Percentiles rank a stretch among this genome's conserved stretches.
Evolutionary conservation across 257 asterid species (phyloP).

Genomic region (Nicotiana tomentosiformis): DNA sequence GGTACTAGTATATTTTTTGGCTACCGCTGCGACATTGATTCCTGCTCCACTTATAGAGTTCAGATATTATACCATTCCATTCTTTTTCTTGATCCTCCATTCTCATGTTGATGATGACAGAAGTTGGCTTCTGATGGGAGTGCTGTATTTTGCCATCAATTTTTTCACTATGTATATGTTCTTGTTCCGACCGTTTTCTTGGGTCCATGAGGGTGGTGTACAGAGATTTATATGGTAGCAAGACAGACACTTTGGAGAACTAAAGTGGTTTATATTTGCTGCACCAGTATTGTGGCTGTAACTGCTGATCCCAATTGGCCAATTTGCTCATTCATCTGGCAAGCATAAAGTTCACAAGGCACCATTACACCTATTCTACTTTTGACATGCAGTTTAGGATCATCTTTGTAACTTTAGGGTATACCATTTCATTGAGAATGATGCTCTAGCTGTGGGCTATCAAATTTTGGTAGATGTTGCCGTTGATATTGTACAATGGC

Average conservation of each 20-base stretch:
- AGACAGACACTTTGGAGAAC: background rate
- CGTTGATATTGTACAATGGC: background rate
- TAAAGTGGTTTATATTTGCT: background rate
- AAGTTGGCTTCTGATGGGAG: conserved; percentile 63
- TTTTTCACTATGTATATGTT: conserved; percentile 72
- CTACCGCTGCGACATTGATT: conserved; percentile 71
- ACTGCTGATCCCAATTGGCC: background rate
- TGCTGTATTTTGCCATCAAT: conserved; percentile 44
- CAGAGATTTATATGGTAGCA: conserved; percentile 88
- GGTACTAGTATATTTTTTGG: conserved; percentile 54
- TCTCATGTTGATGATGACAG: conserved; percentile 32
- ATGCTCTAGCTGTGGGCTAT: background rate
- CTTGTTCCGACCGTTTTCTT: conserved; percentile 74
- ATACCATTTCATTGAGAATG: background rate
- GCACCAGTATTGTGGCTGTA: background rate
- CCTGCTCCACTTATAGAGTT: conserved; percentile 95
- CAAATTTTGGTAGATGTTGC: too few species aligned
- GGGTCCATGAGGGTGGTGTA: conserved; percentile 68
- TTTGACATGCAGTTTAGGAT: background rate
- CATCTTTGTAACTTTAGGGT: background rate
- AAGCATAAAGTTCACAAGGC: background rate
- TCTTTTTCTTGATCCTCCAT: conserved; percentile 63
- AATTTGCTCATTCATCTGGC: background rate
- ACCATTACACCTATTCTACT: background rate
- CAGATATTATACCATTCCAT: conserved; percentile 85